Evolutionary conservation across 768 basidiomycete species (phyloP).

Genomic region (Lactarius trivialis): DNA sequence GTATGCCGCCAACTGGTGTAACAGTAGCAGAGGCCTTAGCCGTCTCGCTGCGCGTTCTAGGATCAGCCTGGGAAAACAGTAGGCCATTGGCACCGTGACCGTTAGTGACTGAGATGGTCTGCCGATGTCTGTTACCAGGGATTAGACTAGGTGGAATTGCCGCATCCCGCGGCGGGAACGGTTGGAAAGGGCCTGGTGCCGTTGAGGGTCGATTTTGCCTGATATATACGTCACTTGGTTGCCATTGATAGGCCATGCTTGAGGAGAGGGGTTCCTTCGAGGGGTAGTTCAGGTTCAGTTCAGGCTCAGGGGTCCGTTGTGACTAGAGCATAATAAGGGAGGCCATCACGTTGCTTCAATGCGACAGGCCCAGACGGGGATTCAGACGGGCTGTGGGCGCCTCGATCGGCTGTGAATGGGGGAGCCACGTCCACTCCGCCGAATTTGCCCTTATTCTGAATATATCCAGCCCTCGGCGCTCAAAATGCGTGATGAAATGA

Average conservation of each 20-base stretch:
- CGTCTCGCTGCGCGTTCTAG: background rate
- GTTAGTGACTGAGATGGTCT: background rate
- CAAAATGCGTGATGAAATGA: constrained; percentile 2
- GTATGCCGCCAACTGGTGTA: background rate
- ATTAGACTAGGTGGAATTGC: constrained; percentile 11
- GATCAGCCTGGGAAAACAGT: background rate
- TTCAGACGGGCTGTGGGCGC: background rate
- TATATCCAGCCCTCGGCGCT: too few relatives aligned
- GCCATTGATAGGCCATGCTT: background rate
- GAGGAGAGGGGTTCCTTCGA: background rate
- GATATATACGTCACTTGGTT: background rate
- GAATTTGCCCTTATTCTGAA: constrained; percentile 7
- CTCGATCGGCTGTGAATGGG: too few relatives aligned
- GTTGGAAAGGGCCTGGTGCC: background rate
- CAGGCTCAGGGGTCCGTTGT: background rate
- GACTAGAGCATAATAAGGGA: background rate
- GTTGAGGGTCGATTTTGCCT: constrained; percentile 10
- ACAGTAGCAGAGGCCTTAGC: background rate
- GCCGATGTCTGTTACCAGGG: constrained; percentile 2
- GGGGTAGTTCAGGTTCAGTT: background rate
- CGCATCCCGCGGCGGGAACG: background rate
- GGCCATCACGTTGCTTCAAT: background rate
- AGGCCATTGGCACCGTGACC: background rate
- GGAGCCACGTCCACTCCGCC: background rate
- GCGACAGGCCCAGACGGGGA: background rate